Percentiles rank a stretch among this genome's conserved stretches.
phyloP scores from a whole-genome alignment of 2,329 filamentous ascomycete species.

The Penicillium polonicum region DNA sequence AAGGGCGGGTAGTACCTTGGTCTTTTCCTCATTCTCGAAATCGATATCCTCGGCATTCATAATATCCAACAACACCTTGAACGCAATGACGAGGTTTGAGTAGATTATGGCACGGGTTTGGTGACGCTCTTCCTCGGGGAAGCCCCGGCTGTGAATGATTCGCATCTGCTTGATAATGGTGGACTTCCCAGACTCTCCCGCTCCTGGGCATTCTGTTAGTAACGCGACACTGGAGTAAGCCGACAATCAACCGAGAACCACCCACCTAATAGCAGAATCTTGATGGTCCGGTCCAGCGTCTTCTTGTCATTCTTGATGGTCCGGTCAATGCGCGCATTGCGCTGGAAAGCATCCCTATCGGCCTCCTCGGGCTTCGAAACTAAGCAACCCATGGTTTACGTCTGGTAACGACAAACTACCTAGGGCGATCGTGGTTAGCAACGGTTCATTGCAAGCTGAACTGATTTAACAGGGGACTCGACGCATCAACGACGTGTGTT shows the following conservation, averaged over 20 bases:
- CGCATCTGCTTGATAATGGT: conserved; percentile 99
- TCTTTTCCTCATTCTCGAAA: conserved; percentile 71
- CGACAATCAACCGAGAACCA: conserved; percentile 11
- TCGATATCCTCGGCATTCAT: conserved; percentile 82
- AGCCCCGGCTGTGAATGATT: conserved; percentile 91
- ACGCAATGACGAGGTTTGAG: conserved; percentile 88
- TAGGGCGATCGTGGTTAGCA: conserved; percentile 11
- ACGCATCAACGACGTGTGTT: conserved; percentile 1
- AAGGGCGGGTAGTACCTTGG: conserved; percentile 61
- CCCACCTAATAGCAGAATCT: conserved; percentile 87
- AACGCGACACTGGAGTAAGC: background rate
- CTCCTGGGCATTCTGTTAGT: conserved; percentile 60
- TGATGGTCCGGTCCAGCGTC: conserved; percentile 80
- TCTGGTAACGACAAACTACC: conserved; percentile 5
- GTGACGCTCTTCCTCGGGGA: conserved; percentile 82
- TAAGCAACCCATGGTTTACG: conserved; percentile 45
- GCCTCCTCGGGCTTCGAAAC: conserved; percentile 43
- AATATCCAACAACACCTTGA: conserved; percentile 84
- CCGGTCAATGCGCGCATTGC: conserved; percentile 74
- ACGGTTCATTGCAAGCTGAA: conserved; percentile 3
- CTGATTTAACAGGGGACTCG: background rate
- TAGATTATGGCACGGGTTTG: conserved; percentile 96
- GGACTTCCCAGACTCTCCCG: conserved; percentile 93
- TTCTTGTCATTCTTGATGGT: conserved; percentile 84
- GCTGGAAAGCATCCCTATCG: conserved; percentile 44